Conservation (phyloP, 108 stramenopile species). For the Fragilaria crotonensis region DNA sequence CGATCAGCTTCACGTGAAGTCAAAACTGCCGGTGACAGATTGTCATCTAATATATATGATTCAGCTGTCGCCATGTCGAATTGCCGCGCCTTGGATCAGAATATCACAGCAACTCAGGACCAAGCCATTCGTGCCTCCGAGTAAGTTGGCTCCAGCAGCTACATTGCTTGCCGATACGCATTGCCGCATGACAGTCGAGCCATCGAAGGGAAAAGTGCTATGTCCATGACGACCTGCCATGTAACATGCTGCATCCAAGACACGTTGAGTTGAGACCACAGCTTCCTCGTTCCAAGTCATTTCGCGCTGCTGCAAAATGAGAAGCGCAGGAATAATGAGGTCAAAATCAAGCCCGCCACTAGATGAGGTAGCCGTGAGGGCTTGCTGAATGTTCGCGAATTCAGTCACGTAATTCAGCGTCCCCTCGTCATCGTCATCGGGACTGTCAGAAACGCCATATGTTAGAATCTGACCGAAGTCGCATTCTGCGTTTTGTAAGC, state of each 20-base stretch:
- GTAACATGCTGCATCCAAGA: slow-evolving; percentile 67
- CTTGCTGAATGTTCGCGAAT: slow-evolving; percentile 16
- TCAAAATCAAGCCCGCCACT: slow-evolving; percentile 79
- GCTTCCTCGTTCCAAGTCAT: slow-evolving; percentile 39
- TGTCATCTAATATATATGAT: slow-evolving; percentile 31
- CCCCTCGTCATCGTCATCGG: slow-evolving; percentile 15
- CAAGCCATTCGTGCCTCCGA: slow-evolving; percentile 71
- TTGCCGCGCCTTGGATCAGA: slow-evolving; percentile 32
- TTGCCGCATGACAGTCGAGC: slow-evolving; percentile 45
- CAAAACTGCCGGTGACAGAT: too few relatives aligned
- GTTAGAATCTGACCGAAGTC: slow-evolving; percentile 26
- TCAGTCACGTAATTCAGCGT: slow-evolving; percentile 8
- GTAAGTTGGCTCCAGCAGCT: slow-evolving; percentile 59
- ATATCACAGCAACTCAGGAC: slow-evolving; percentile 62
- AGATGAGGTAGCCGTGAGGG: slow-evolving; percentile 17
- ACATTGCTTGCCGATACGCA: slow-evolving; percentile 59
- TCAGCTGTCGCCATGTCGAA: slow-evolving; percentile 65
- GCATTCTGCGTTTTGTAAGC: slow-evolving; percentile 60
- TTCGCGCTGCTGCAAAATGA: slow-evolving; percentile 36
- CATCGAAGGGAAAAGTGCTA: slow-evolving; percentile 48
- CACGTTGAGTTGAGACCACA: slow-evolving; percentile 40
- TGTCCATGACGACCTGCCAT: slow-evolving; percentile 50
- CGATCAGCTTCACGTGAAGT: too few relatives aligned
- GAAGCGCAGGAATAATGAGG: slow-evolving; percentile 56
- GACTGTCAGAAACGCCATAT: background rate